These are phyloP conservation scores for Allomyces macrogynus DNA, from an alignment of 192 early-diverging fungal genomes.

Conservation along the genomic window DNA sequence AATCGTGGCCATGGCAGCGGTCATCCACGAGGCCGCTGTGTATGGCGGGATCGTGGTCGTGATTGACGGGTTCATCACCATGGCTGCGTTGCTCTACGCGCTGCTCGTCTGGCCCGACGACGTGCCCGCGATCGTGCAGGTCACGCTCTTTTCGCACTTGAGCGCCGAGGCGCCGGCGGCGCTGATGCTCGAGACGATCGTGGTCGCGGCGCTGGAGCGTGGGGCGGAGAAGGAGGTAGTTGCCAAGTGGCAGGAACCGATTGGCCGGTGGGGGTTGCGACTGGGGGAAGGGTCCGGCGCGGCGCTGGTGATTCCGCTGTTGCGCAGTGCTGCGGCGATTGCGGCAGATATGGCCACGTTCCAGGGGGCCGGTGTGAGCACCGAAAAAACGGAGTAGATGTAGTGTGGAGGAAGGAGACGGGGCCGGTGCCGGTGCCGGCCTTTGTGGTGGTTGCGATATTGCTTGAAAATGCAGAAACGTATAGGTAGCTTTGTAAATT, in stretches of 20 bases:
- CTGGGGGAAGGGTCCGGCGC: slow-evolving; percentile 13
- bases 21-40: slow-evolving; percentile 2
- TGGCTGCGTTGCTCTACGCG: slow-evolving; percentile 8
- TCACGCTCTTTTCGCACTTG: slow-evolving; percentile 5
- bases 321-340: slow-evolving; percentile 8
- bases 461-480: too few species aligned
- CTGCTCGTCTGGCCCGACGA: slow-evolving; percentile 6
- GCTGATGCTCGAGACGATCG: slow-evolving; percentile 2
- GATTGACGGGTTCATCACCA: slow-evolving; percentile 11
- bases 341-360: slow-evolving; percentile 13
- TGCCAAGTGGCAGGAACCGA: not conserved
- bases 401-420: too few species aligned
- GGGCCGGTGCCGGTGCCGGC: too few species aligned
- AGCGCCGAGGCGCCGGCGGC: not conserved
- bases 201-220: not conserved
- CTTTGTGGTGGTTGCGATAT: too few species aligned
- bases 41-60: not conserved
- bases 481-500: too few species aligned
- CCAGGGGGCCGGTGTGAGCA: slow-evolving; percentile 9
- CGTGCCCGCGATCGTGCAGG: not conserved
- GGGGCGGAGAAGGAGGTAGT: not conserved
- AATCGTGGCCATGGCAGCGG: slow-evolving; percentile 9
- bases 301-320: slow-evolving; percentile 8
- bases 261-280: slow-evolving; percentile 4
- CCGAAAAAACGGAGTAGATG: too few species aligned